Evolutionary conservation across 2,329 filamentous ascomycete genomes (phyloP).

Genomic region (Neonectria ditissima): DNA sequence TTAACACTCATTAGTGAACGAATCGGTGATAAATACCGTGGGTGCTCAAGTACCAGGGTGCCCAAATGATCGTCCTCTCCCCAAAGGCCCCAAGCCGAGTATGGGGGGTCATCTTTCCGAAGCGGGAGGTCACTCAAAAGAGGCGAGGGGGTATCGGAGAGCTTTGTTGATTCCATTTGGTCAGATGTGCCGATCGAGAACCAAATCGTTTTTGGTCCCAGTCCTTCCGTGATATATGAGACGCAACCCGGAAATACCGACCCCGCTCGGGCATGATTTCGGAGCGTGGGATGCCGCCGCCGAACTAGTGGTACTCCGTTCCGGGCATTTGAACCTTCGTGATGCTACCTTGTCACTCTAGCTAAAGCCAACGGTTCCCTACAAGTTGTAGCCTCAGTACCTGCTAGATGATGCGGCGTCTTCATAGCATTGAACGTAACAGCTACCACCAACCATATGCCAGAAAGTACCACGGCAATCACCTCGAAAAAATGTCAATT

Average conservation of each 20-base stretch:
- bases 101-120: constrained; percentile 13
- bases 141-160: background rate
- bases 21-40: background rate
- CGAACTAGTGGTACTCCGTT: background rate
- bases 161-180: background rate
- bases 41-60: constrained; percentile 5
- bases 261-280: background rate
- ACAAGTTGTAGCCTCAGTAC: background rate
- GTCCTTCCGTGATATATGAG: constrained; percentile 9
- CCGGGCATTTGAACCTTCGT: background rate
- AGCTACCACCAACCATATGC: background rate
- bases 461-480: background rate
- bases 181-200: too few relatives aligned
- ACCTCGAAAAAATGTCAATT: background rate
- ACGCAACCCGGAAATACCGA: constrained; percentile 8
- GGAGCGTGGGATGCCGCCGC: background rate
- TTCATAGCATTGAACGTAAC: background rate
- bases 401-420: background rate
- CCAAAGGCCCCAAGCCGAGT: constrained; percentile 23
- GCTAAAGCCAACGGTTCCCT: background rate
- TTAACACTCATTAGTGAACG: background rate
- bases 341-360: background rate
- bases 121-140: constrained; percentile 15
- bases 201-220: background rate
- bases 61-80: constrained; percentile 20